These are phyloP conservation scores for Coelastrella sp. DNA, from an alignment of 139 green algal species.

Conservation along the genomic window DNA sequence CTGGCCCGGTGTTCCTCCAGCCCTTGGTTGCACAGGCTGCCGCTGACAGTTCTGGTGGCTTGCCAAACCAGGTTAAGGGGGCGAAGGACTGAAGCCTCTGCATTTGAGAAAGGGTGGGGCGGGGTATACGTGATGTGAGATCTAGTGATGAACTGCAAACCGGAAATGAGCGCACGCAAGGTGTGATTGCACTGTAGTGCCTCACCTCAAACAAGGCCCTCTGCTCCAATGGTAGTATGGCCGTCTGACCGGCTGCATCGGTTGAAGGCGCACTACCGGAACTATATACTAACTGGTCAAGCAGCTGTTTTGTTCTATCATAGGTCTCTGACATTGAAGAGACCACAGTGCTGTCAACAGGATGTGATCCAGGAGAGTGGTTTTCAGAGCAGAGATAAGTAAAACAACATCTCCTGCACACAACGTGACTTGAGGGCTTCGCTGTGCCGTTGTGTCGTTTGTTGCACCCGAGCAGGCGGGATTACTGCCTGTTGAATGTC, in stretches of 20 bases:
- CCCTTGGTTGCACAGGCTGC: conserved; percentile 70
- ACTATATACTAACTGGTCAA: conserved; percentile 28
- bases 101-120: too few species aligned
- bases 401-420: too few species aligned
- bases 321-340: not conserved
- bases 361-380: too few species aligned
- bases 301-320: not conserved
- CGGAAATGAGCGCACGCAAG: conserved; percentile 36
- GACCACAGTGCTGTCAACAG: not conserved
- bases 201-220: not conserved
- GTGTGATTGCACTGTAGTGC: not conserved
- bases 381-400: not conserved
- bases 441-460: not conserved
- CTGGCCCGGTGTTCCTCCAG: conserved; percentile 72
- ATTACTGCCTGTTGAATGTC: not conserved
- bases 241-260: not conserved
- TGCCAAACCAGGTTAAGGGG: conserved; percentile 79
- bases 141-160: too few species aligned
- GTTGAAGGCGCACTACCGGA: not conserved
- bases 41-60: conserved; percentile 61
- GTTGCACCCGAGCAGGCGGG: not conserved
- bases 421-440: not conserved
- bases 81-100: conserved; percentile 71
- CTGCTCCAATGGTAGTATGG: not conserved
- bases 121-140: too few species aligned